Base-by-base conservation (phyloP, 176 grass and related monocot species). In the Oryza brachyantha region DNA sequence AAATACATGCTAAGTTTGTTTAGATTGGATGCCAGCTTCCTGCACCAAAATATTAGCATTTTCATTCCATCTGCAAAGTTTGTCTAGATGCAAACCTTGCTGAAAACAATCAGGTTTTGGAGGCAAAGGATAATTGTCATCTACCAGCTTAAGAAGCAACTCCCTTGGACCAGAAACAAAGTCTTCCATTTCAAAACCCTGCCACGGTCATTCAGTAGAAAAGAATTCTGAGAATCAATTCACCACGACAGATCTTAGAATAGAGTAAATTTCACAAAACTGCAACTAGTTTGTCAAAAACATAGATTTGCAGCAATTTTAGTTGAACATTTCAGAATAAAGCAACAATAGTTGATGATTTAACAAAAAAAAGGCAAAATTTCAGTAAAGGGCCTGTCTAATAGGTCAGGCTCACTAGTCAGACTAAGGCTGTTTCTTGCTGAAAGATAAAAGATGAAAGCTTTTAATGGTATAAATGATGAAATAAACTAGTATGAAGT, bases 171-270 rank as follows among this genome's bases (percentile, higher is more conserved):
- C 95, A 82, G 95, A 98, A 64, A 98, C 84, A 29, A 98, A 94
- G 85, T 94, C 95, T 68, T 98, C 95, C 86, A 98, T 73, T 83
- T 98, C 95, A 86, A 84, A 29, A 73, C 95, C 95, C 94, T 97
- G 78, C 69, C 68, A 58, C 27, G 78, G 41, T 73, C 61, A 54
- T 68, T 86, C 21, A 64, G 68, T 32, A 37, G 72, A 4, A 57
- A 66, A 9, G 26, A 64, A 16, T 55, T 68, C 24, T 4, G 11
- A 77, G 7, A 29, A 71, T 77, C 27, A 72, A 19, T 58, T 77
- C n/a, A 63, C 58, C 14, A 54, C 11, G 28, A 21, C 35, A 27
- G 39, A 36, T 52, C 64, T 38, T 36, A 77, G 52, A 82, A 43
- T 72, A 82, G 19, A 52, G 19, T 52, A 52, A 52, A 52, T 52